phyloP scores from a whole-genome alignment of 1,284 basidiomycete genomes.

The Cryptococcus jaspeensis region DNA sequence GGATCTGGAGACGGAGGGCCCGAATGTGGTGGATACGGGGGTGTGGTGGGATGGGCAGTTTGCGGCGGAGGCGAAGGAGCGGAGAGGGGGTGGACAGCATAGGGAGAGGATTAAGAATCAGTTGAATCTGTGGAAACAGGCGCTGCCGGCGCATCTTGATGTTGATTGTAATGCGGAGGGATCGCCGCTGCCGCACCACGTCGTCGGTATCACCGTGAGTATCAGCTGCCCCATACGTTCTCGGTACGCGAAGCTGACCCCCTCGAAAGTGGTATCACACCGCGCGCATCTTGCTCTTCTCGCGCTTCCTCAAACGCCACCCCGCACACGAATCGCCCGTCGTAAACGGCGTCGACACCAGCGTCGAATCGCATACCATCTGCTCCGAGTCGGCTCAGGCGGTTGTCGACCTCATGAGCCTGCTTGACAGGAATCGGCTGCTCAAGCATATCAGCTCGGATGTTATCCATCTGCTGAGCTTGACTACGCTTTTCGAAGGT shows the following conservation, averaged over 20 bases:
- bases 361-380: slow-evolving; percentile 8
- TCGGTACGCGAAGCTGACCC: slow-evolving; percentile 1
- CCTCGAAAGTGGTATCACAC: slow-evolving; percentile 40
- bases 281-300: slow-evolving; percentile 39
- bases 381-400: slow-evolving; percentile 41
- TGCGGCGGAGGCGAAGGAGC: slow-evolving; percentile 3
- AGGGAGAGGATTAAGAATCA: slow-evolving; percentile 23
- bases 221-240: background rate
- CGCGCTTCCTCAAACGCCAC: slow-evolving; percentile 33
- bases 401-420: slow-evolving; percentile 35
- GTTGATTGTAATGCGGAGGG: slow-evolving; percentile 16
- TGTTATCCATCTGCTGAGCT: slow-evolving; percentile 43
- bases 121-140: slow-evolving; percentile 32
- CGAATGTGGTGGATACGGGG: slow-evolving; percentile 13
- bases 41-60: slow-evolving; percentile 14
- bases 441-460: slow-evolving; percentile 42
- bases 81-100: slow-evolving; percentile 1
- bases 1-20: slow-evolving; percentile 35
- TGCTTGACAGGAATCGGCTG: slow-evolving; percentile 37
- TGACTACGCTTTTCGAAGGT: slow-evolving; percentile 44
- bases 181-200: slow-evolving; percentile 41
- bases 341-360: background rate
- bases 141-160: slow-evolving; percentile 29
- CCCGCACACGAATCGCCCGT: background rate
- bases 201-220: slow-evolving; percentile 41